Evolutionary conservation across 2,329 filamentous ascomycete genomes (phyloP), one percentile per base, ranked within the genome.

Genomic region (Sporothrix pseudoabietina): DNA sequence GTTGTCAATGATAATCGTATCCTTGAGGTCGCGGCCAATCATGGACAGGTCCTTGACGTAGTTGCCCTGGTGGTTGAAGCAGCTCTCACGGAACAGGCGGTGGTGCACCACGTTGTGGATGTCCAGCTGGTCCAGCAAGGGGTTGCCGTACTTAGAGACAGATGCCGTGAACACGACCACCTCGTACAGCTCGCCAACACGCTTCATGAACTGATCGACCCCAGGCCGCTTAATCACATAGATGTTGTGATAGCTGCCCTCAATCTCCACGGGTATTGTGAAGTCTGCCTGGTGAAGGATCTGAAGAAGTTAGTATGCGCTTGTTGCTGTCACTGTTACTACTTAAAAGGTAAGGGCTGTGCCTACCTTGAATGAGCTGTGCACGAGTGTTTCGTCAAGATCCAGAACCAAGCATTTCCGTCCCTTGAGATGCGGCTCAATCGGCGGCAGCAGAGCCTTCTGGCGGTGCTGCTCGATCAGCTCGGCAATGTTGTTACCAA

Each of bases 1-100:
- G 84, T 99, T 99, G 85, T 99, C 96, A 80, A 99, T 99, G 82
- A 99, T 99, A 81, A 99, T 99, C 26, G 95, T 99, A 80, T 99
- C 95, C 82, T 94, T 93, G 73, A 99, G 89, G 81, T 98, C 94
- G 77, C 96, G 92, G 70, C 96, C 96, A 74, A 99, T 92, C 86
- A 98, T 96, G 65, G 96, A 98, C 72, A 99, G 88, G 81, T 99
- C 96, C 88, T 99, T 99, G 81, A 99, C 96, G 78, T 99, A 99
- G 82, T 99, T 99, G 78, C 96, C 96, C 84, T 98, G 96, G 81
- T 99, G 96, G 81, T 99, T 99, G 83, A 97, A 98, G 84, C 96
- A 99, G 82, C 95, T 98, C 84, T 99, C 96, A 74, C 96, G 90
- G 89, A 99, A 99, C 35, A 99, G 86, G 69, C 96, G 88, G 82